Evolutionary conservation across 1,284 basidiomycete species (phyloP), one percentile per base, ranked within the genome.

Genomic region (Boletus sp.): DNA sequence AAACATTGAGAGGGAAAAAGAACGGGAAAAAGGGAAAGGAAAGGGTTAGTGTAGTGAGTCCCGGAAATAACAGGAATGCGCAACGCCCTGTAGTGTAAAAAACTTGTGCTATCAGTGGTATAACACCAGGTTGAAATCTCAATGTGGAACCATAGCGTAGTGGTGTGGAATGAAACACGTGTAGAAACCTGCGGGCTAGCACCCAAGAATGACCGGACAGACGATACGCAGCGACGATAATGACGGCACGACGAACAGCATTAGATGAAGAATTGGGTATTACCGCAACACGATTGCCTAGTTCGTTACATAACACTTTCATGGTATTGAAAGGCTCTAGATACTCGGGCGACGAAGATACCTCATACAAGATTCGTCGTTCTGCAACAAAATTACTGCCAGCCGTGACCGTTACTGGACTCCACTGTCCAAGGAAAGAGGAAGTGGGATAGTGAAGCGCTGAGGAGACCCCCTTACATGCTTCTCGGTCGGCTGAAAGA

Each of bases 301-400:
- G n/a, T n/a, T n/a, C n/a, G n/a, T n/a, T n/a, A n/a, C n/a, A n/a
- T n/a, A n/a, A n/a, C n/a, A n/a, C n/a, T n/a, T n/a, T n/a, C n/a
- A n/a, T n/a, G n/a, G n/a, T n/a, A n/a, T n/a, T n/a, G n/a, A n/a
- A n/a, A n/a, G n/a, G 59, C 60, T 46, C 4, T 64, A 94, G 92
- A 65, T 98, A 98, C 74, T 95, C 94, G 10, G 97, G 99, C 69
- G 97, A 99, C 66, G 97, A 99, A 72, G 97, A 99, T 73, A 91
- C 94, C n/a, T 98, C 96, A 0, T 99, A 98, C 86, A 98, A 98
- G 78, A 95, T 98, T 63, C 89, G 97, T 62, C 87, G 97, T 56
- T 91, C 94, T 6, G 90, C 97, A 7, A 95, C 95, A 28, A 98
- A 98, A 74, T 81, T 98, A 3, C 82, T 99, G 17, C 81, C 88